These are phyloP conservation scores for Suillus cothurnatus DNA, from an alignment of 768 basidiomycete genomes.

Conservation along the genomic window DNA sequence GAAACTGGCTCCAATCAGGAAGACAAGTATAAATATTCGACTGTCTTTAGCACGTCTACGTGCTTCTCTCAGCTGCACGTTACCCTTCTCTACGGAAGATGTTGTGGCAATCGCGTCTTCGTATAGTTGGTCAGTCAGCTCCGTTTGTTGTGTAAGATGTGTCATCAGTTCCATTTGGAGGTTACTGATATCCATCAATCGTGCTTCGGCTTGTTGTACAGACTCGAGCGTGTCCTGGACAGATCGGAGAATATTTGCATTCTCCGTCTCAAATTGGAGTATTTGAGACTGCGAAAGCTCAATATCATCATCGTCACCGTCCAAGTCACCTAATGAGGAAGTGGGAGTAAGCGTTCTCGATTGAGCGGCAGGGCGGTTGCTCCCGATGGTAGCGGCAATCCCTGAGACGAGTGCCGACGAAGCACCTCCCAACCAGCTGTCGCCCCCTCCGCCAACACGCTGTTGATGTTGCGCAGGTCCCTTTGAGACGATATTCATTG, in stretches of 20 bases:
- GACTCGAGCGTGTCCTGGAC: conserved; percentile 87
- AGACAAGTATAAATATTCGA: conserved; percentile 86
- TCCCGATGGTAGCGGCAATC: conserved; percentile 62
- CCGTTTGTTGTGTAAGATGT: conserved; percentile 87
- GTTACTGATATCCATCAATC: conserved; percentile 89
- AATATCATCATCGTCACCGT: conserved; percentile 77
- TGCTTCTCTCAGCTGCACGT: conserved; percentile 88
- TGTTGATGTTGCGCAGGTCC: conserved; percentile 24
- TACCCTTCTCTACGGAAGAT: conserved; percentile 85
- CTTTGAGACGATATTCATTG: conserved; percentile 44
- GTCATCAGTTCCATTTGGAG: conserved; percentile 90
- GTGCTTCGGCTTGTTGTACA: conserved; percentile 90
- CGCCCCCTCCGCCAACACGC: conserved; percentile 25
- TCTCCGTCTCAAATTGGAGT: conserved; percentile 91
- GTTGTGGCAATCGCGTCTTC: conserved; percentile 92
- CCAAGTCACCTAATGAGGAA: conserved; percentile 43
- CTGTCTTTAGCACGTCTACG: conserved; percentile 84
- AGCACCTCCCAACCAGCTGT: conserved; percentile 65
- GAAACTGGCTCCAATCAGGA: conserved; percentile 89
- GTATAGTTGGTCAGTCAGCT: conserved; percentile 90
- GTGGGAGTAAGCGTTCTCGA: conserved; percentile 26
- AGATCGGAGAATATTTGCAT: conserved; percentile 78
- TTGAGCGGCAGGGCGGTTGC: conserved; percentile 32
- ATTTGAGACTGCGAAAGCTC: conserved; percentile 88
- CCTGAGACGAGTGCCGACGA: conserved; percentile 54